These are phyloP conservation scores for Closterium sp. DNA, from an alignment of 139 green algal species.

Conservation along the genomic window DNA sequence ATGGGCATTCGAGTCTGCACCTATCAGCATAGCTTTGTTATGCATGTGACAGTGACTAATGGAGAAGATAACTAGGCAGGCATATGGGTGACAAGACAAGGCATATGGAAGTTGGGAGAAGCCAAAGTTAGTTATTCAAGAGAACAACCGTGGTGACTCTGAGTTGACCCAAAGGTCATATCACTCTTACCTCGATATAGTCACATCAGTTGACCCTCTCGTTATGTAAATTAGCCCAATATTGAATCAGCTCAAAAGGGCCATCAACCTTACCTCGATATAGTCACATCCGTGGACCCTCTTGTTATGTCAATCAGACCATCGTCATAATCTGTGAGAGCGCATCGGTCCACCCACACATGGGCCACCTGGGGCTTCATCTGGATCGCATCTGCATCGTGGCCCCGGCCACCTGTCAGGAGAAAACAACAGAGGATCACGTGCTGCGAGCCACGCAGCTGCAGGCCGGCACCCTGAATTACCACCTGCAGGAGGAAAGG, in stretches of 20 bases:
- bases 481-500: background rate
- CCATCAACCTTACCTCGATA: conserved; percentile 17
- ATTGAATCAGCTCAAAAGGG: background rate
- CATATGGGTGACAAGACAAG: background rate
- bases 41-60: background rate
- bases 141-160: background rate
- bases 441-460: conserved; percentile 4
- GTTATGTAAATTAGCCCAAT: conserved; percentile 29
- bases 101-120: background rate
- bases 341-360: conserved; percentile 37
- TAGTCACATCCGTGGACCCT: conserved; percentile 18
- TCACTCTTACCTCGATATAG: background rate
- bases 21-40: conserved; percentile 24
- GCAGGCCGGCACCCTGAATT: conserved; percentile 6
- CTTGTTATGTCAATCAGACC: conserved; percentile 30
- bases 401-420: conserved; percentile 1
- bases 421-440: conserved; percentile 15
- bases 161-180: background rate
- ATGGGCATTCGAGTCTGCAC: background rate
- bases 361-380: conserved; percentile 11
- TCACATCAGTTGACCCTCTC: conserved; percentile 4
- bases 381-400: conserved; percentile 7
- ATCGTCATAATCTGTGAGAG: conserved; percentile 23
- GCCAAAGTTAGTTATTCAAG: background rate
- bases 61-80: background rate